Base-by-base conservation (phyloP, 2,329 filamentous ascomycete species). In the Periconia sp. region DNA sequence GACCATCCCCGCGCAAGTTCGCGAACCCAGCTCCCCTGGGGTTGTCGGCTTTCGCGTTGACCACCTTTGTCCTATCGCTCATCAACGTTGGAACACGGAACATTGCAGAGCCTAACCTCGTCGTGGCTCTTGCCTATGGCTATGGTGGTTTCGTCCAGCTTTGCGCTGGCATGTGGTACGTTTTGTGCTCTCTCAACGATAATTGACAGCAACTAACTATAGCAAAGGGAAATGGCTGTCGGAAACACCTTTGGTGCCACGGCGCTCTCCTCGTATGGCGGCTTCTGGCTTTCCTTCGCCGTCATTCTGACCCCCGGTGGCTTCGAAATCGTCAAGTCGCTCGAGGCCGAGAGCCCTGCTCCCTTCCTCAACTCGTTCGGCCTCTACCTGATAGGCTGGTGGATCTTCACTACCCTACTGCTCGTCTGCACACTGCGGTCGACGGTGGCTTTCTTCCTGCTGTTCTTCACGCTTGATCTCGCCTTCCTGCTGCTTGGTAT, bases 171-270 rank as follows among this genome's bases (percentile, higher is more conserved):
- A 78, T 78, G 75, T 78, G 75, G 81, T 82, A 73, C 53, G 76
- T 75, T n/a, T n/a, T 24, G 12, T 18, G 2, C 6, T 36, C 13
- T 34, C n/a, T 13, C n/a, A n/a, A n/a, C n/a, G n/a, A 2, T 25
- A n/a, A 15, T 24, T 13, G 5, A 23, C 43, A 32, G 41, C 9
- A 38, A 18, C 38, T 56, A 32, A 57, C 34, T 26, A 1, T 12
- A 4, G 3, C 4, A 4, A 37, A 76, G 74, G 74, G 75, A 78
- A 66, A 78, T 78, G 72, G 75, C 75, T 36, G 73, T 81, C 8
- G 81, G 81, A n/a, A 84, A 84, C 69, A 83, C 80, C 9, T 84
- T 84, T 38, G 82, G 80, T 73, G 80, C 79, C 21, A 84, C 81
- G 5, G 78, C 82, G 7, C 79, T 84, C 45, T 79, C 78, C 29